A percentile compares a stretch with the other conserved stretches of the same genome.
Conservation (phyloP, 306 rosid species). For the Rosa chinensis region DNA sequence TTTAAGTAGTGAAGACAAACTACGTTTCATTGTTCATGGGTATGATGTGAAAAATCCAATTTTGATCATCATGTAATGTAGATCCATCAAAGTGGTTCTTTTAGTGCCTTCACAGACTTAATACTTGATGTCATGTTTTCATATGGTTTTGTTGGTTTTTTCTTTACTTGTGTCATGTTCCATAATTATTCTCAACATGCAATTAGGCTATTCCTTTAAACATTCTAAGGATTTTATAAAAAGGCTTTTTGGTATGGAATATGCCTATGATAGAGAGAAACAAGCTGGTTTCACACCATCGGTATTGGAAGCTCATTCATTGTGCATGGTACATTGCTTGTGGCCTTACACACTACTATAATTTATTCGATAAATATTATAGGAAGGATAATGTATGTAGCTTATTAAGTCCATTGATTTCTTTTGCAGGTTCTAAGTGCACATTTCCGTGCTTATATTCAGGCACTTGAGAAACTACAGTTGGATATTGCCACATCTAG, state of each 20-base stretch:
- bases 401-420: constrained; percentile 19
- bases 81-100: background rate
- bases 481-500: constrained; percentile 90
- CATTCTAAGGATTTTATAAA: background rate
- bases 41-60: background rate
- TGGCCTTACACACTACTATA: background rate
- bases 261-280: background rate
- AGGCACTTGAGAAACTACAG: constrained; percentile 89
- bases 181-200: background rate
- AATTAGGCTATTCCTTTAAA: background rate
- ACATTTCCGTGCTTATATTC: constrained; percentile 95
- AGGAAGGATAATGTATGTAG: background rate
- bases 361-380: no score
- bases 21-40: background rate
- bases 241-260: background rate
- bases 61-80: background rate
- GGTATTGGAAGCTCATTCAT: background rate
- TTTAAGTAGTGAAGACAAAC: background rate
- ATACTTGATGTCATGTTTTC: background rate
- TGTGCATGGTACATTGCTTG: background rate
- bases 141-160: background rate
- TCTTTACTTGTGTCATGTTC: background rate
- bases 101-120: background rate
- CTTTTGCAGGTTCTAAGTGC: constrained; percentile 91
- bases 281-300: background rate